Evolutionary conservation across 495 filamentous ascomycete genomes (phyloP), one percentile per base, ranked within the genome.

Genomic region (Neurospora africana): DNA sequence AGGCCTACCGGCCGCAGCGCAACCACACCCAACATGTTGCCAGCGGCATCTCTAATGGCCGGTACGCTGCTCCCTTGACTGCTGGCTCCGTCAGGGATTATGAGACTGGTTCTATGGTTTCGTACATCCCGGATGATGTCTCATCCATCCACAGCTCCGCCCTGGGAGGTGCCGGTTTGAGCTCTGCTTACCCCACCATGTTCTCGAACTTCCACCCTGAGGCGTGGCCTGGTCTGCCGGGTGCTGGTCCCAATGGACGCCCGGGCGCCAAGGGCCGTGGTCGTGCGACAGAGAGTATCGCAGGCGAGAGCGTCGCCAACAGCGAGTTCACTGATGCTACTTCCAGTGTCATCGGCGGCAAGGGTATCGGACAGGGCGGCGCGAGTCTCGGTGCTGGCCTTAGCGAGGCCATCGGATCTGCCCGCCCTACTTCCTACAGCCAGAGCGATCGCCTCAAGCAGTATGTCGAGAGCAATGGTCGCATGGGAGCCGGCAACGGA

Each of bases 41-140:
- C 86, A 74, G 77, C 67, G 90, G 90, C 19, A 94, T 93, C 78
- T 89, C 82, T 10, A 82, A 83, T 69, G 82, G 84, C 53, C 81
- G 83, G 7, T 77, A 77, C 37, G 78, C 81, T 33, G 77, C 76
- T 27, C 82, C 81, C 7, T 79, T 82, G 68, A 87, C 87, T 74
- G 53, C 53, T 6, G 88, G 87, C 23, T 75, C 82, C 13, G 77
- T 85, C 43, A 88, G 91, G 23, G 94, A 97, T 71, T 95, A 92
- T 75, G 95, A 97, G 75, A 89, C 91, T 39, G 92, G 93, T 27
- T 98, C 94, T 30, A 90, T 98, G 75, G 86, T 98, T 74, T 85
- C 84, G n/a, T 98, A 96, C 76, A 98, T 99, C 71, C 94, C 95
- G 0, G 95, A 99, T 78, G 95, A 99, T 81, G 93, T 98, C 30